Evolutionary conservation across 1,284 basidiomycete genomes (phyloP).

Genomic region (Sanghuangporus weigelae): DNA sequence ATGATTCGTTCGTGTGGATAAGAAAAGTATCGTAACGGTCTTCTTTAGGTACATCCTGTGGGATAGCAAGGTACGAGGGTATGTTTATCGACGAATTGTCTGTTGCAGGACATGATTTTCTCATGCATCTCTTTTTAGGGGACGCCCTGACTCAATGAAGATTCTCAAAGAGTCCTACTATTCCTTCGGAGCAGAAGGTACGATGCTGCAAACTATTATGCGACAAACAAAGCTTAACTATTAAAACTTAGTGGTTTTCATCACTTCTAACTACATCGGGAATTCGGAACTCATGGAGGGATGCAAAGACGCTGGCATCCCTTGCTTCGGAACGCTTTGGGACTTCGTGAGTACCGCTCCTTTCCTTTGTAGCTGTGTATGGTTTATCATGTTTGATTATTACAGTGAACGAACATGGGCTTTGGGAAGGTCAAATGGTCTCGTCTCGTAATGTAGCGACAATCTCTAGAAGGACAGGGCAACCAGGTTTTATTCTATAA

Average conservation of each 20-base stretch:
- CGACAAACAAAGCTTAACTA: slow-evolving; percentile 14
- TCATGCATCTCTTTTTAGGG: slow-evolving; percentile 28
- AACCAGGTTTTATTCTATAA: not conserved
- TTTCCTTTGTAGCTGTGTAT: not conserved
- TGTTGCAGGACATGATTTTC: not conserved
- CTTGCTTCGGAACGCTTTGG: slow-evolving; percentile 68
- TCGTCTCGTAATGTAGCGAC: not conserved
- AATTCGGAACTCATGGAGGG: slow-evolving; percentile 73
- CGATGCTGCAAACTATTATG: slow-evolving; percentile 7
- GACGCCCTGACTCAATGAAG: slow-evolving; percentile 74
- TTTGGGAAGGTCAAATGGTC: not conserved
- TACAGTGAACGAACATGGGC: slow-evolving; percentile 1
- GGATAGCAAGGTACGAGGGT: slow-evolving; percentile 59
- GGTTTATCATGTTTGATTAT: not conserved
- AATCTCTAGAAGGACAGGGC: slow-evolving; percentile 11
- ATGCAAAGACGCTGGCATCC: slow-evolving; percentile 69
- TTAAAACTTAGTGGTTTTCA: slow-evolving; percentile 55
- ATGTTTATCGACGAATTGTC: slow-evolving; percentile 3
- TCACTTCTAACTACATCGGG: slow-evolving; percentile 70
- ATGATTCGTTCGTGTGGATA: not conserved
- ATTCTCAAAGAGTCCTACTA: slow-evolving; percentile 61
- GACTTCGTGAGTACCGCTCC: slow-evolving; percentile 49
- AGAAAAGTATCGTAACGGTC: not conserved
- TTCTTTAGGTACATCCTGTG: slow-evolving; percentile 49
- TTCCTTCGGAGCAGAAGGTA: slow-evolving; percentile 68